Evolutionary conservation across 257 asterid species (phyloP).

Genomic region (Solanum peruvianum): DNA sequence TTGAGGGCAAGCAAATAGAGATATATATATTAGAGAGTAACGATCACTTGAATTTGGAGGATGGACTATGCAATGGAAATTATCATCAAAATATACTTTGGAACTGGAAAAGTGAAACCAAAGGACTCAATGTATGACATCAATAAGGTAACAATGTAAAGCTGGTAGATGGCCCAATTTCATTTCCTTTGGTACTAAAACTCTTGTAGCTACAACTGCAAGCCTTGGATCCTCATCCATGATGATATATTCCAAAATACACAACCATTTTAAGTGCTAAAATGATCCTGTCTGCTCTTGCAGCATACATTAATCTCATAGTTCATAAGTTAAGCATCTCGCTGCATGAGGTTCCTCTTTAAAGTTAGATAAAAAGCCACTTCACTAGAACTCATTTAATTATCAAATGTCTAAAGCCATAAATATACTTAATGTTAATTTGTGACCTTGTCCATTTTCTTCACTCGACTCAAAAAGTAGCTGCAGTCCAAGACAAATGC

Average conservation of each 20-base stretch:
- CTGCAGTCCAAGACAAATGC: slow-evolving; percentile 97
- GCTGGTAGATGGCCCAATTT: neutral
- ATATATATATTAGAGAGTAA: neutral
- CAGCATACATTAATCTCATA: neutral
- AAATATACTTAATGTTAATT: neutral
- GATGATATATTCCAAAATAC: neutral
- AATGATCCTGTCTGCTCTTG: neutral
- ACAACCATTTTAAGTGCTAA: neutral
- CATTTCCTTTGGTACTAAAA: neutral
- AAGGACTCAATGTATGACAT: neutral
- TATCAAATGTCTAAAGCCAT: neutral
- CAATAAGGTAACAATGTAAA: neutral
- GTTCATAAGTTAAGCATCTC: neutral
- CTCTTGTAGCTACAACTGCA: neutral
- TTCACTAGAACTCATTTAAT: neutral
- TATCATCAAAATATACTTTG: neutral
- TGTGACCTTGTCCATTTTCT: slow-evolving; percentile 86
- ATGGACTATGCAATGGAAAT: neutral
- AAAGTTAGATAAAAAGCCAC: neutral
- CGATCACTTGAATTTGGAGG: neutral
- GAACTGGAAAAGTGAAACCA: neutral
- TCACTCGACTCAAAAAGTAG: slow-evolving; percentile 93
- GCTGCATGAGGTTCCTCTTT: neutral
- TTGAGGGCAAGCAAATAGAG: neutral
- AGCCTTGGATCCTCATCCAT: neutral